Percentiles rank a stretch among this genome's conserved stretches.
Evolutionary conservation across 2,329 filamentous ascomycete genomes (phyloP).

Genomic region (Penicillium sp.): DNA sequence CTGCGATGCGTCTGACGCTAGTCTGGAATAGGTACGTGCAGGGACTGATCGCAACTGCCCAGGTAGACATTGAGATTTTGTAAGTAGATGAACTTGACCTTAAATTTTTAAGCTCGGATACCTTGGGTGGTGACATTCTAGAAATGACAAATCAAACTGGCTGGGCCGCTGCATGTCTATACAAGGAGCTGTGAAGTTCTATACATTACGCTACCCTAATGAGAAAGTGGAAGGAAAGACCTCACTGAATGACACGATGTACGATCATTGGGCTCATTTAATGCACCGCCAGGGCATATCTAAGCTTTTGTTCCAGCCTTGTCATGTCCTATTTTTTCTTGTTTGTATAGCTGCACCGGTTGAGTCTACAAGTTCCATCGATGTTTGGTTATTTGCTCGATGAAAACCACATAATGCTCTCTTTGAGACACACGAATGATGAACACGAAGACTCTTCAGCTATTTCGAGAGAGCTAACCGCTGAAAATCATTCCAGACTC

Average conservation of each 20-base stretch:
- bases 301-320: background rate
- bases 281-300: background rate
- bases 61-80: background rate
- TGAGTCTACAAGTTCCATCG: too few relatives aligned
- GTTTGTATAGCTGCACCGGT: too few relatives aligned
- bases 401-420: too few relatives aligned
- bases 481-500: too few relatives aligned
- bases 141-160: background rate
- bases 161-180: background rate
- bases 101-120: background rate
- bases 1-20: slow-evolving; percentile 4
- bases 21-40: background rate
- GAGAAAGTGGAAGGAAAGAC: background rate
- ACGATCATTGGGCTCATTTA: background rate
- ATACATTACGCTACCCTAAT: background rate
- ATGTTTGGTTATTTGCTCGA: too few relatives aligned
- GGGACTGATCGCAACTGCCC: background rate
- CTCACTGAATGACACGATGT: too few relatives aligned
- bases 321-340: too few relatives aligned
- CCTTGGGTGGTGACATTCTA: background rate
- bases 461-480: too few relatives aligned
- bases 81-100: background rate
- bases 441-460: too few relatives aligned
- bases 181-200: background rate
- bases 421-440: too few relatives aligned